A percentile compares a stretch with the other conserved stretches of the same genome.
phyloP scores from a whole-genome alignment of 768 basidiomycete genomes.

The Lentinula detonsa region DNA sequence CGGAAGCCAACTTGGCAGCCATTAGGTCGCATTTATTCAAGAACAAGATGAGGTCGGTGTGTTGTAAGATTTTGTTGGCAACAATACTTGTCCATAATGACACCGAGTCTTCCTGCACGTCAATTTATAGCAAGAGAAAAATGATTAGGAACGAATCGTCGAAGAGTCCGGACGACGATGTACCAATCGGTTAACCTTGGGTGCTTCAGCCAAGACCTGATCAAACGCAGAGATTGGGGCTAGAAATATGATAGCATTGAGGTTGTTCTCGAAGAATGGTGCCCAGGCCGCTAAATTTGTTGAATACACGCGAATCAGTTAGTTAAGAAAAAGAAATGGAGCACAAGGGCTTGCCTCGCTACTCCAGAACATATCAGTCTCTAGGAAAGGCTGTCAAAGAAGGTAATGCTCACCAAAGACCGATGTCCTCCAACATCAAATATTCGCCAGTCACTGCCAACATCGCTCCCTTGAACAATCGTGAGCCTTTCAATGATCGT shows the following conservation, averaged over 20 bases:
- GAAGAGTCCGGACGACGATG: constrained; percentile 6
- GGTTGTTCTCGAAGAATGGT: constrained; percentile 57
- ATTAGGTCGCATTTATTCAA: constrained; percentile 81
- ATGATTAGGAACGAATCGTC: background rate
- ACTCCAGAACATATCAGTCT: background rate
- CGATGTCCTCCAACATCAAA: constrained; percentile 60
- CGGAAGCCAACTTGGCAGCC: constrained; percentile 56
- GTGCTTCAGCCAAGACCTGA: constrained; percentile 63
- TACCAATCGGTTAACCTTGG: constrained; percentile 56
- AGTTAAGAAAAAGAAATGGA: background rate
- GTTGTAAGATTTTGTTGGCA: constrained; percentile 62
- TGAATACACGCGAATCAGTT: background rate
- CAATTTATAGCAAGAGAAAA: background rate
- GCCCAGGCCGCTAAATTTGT: constrained; percentile 41
- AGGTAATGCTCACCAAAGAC: constrained; percentile 38
- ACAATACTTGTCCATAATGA: constrained; percentile 71
- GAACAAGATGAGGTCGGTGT: constrained; percentile 73
- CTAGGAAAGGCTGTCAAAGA: background rate
- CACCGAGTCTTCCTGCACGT: constrained; percentile 64
- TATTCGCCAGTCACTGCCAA: constrained; percentile 36
- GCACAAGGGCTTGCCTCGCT: constrained; percentile 1
- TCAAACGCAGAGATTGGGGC: constrained; percentile 70
- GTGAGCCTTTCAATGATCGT: background rate
- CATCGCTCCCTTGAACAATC: constrained; percentile 11
- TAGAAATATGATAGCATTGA: constrained; percentile 68